phyloP scores from a whole-genome alignment of 768 basidiomycete genomes.

The Suillus decipiens region DNA sequence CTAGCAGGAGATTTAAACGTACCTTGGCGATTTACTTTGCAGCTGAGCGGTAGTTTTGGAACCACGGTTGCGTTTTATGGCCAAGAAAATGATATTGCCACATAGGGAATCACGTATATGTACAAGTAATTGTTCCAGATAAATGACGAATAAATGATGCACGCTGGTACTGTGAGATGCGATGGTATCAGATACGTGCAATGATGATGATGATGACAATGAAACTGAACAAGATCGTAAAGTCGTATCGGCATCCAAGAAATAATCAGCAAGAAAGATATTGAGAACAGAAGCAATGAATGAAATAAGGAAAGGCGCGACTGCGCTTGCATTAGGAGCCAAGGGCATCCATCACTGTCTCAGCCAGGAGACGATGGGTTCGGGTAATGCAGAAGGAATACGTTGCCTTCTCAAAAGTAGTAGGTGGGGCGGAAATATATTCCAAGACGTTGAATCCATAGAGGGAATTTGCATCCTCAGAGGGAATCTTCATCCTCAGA shows the following conservation, averaged over 20 bases:
- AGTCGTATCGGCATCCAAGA: no score
- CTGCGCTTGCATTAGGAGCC: background rate
- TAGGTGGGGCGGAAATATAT: no score
- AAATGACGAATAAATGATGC: background rate
- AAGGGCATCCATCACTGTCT: background rate
- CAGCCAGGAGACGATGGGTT: background rate
- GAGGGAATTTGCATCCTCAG: no score
- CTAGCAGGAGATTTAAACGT: background rate
- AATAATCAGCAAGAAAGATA: no score
- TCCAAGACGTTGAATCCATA: no score
- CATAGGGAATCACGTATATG: background rate
- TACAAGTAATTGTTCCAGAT: background rate
- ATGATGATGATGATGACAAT: no score
- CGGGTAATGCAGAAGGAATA: no score
- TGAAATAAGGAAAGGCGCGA: no score
- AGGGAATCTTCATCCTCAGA: no score
- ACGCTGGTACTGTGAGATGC: background rate
- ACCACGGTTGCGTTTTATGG: background rate
- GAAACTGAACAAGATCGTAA: no score
- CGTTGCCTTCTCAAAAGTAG: no score
- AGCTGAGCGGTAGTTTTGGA: background rate
- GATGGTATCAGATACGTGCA: background rate
- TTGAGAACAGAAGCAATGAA: no score
- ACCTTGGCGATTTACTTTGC: background rate
- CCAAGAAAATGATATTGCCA: background rate